Base-by-base conservation (phyloP, 768 basidiomycete genomes). In the Heimioporus sp. region DNA sequence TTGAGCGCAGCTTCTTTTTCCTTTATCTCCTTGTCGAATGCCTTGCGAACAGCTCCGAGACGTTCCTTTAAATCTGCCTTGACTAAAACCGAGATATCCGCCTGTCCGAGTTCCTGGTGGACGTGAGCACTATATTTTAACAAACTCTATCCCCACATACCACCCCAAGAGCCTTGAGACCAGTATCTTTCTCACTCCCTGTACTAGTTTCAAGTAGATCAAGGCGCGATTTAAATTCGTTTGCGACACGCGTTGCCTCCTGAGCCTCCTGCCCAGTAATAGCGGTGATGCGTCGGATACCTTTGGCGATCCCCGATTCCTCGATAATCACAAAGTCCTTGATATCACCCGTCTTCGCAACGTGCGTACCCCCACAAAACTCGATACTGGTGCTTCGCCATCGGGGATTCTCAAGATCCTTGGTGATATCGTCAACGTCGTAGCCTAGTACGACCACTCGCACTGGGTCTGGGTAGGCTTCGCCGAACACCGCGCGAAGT, bases 361-460 rank as follows among this genome's bases (percentile, higher is more conserved):
- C 97, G 66, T 99, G 97, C 83, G 97, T 99, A 70, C 97, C 97
- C 71, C 97, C 97, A 67, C 97, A 99, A 67, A 99, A 96, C 72
- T 99, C 97, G 56, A 97, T 82, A 68, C 90, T 94, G 11, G 96
- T 97, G 28, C 72, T 73, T 43, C 90, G 76, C 97, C 97, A 99
- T 71, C 87, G 92, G 4, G 87, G 84, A 69, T 93, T 95, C 61
- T 87, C 81, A 39, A 96, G 78, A 58, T 99, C 92, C 61, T 81
- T 78, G 17, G 82, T 72, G 49, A 99, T 93, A 59, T 94, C 90
- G 46, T 95, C 87, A 16, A 96, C 80, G 55, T 86, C 83, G 65
- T 80, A 92, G 68, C 92, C 96, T 19, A 99, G 77, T 3, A 92
- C 83, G 13, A 99, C 97, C 2, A 98, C 92, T 30, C 96, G 81